Conservation (phyloP, 2,329 filamentous ascomycete species). For the Clarireedia homoeocarpa region DNA sequence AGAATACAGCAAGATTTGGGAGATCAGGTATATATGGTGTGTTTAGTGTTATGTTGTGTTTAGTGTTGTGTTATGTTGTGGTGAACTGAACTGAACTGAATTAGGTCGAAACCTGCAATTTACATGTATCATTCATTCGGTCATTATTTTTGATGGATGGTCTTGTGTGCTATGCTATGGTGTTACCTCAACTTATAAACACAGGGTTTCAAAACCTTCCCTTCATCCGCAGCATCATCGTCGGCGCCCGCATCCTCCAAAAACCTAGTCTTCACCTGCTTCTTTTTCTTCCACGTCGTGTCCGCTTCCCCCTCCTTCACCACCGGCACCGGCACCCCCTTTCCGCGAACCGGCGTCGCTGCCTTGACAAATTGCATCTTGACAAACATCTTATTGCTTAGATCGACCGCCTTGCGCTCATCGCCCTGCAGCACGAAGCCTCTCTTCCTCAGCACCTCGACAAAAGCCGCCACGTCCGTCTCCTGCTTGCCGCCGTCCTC, state of each 20-base stretch:
- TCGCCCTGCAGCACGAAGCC: slow-evolving; percentile 77
- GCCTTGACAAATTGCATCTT: slow-evolving; percentile 91
- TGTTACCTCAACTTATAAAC: slow-evolving; percentile 74
- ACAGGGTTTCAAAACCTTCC: slow-evolving; percentile 76
- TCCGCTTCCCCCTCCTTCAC: slow-evolving; percentile 44
- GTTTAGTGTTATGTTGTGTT: not conserved
- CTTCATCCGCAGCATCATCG: slow-evolving; percentile 57
- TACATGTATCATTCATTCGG: not conserved
- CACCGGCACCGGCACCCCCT: slow-evolving; percentile 47
- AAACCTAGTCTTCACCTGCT: slow-evolving; percentile 63
- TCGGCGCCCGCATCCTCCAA: slow-evolving; percentile 52
- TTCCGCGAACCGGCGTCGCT: slow-evolving; percentile 66
- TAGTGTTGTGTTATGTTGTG: not conserved
- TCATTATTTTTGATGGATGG: too few relatives aligned
- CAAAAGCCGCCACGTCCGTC: slow-evolving; percentile 81
- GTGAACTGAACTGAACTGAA: not conserved
- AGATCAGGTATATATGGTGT: too few relatives aligned
- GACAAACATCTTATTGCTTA: slow-evolving; percentile 97
- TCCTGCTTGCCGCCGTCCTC: slow-evolving; percentile 55
- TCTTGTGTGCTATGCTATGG: too few relatives aligned
- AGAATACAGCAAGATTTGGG: too few relatives aligned
- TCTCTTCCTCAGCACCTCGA: slow-evolving; percentile 70
- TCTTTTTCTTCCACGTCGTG: slow-evolving; percentile 57
- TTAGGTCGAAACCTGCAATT: not conserved
- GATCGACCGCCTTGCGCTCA: slow-evolving; percentile 54